Evolutionary conservation across 805 yeast species (phyloP).

Genomic region (Zygoascus flipseniorum): DNA sequence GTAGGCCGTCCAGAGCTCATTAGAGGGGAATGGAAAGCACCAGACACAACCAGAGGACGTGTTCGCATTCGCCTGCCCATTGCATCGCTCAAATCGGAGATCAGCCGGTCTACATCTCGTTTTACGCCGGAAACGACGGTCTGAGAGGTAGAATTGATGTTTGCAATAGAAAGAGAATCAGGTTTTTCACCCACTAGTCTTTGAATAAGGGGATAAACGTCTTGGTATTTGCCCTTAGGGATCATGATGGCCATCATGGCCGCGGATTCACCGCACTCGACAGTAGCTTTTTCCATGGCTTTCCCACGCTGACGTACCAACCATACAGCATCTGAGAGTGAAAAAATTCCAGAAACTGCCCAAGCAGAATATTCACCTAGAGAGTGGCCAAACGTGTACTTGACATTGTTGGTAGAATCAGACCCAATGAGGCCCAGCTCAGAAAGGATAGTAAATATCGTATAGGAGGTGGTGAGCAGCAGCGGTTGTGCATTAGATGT

Average conservation of each 20-base stretch:
- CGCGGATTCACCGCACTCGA: background rate
- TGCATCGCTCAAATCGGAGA: slow-evolving; percentile 18
- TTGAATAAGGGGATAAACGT: background rate
- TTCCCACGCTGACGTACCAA: slow-evolving; percentile 39
- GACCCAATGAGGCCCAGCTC: slow-evolving; percentile 11
- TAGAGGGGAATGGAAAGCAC: slow-evolving; percentile 42
- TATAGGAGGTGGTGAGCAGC: slow-evolving; percentile 35
- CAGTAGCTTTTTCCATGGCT: slow-evolving; percentile 35
- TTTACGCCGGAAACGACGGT: slow-evolving; percentile 38
- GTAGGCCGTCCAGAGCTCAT: slow-evolving; percentile 20
- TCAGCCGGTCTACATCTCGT: slow-evolving; percentile 21
- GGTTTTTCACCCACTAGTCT: background rate
- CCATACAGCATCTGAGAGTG: slow-evolving; percentile 30
- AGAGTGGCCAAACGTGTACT: slow-evolving; percentile 39
- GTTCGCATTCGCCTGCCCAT: slow-evolving; percentile 4
- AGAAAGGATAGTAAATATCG: slow-evolving; percentile 25
- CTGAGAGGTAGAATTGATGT: slow-evolving; percentile 37
- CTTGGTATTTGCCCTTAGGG: background rate
- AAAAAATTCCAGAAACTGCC: slow-evolving; percentile 30
- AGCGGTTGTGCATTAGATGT: slow-evolving; percentile 50
- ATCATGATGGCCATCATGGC: slow-evolving; percentile 12
- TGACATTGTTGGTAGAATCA: slow-evolving; percentile 11
- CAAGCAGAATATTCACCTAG: slow-evolving; percentile 44
- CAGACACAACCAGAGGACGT: slow-evolving; percentile 17
- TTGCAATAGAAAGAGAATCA: slow-evolving; percentile 34